Conservation (phyloP, 2,329 filamentous ascomycete species). For the Samsoniella hepiali region DNA sequence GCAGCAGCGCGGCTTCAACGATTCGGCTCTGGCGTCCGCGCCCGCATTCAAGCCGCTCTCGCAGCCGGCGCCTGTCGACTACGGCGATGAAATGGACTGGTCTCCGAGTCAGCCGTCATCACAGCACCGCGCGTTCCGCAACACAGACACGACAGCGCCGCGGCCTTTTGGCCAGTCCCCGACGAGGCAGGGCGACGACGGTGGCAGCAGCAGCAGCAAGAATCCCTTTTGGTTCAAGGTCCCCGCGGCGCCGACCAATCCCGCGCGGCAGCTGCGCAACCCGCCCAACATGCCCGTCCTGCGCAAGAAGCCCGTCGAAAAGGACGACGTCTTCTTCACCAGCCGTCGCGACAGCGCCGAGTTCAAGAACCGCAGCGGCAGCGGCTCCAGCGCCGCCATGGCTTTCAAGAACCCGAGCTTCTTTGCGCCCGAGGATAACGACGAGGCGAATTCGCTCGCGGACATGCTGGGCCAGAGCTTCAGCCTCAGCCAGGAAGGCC, state of each 20-base stretch:
- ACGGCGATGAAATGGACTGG: constrained; percentile 70
- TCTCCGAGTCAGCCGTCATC: constrained; percentile 52
- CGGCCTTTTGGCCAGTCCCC: constrained; percentile 46
- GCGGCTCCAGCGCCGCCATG: constrained; percentile 25
- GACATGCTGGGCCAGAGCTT: constrained; percentile 46
- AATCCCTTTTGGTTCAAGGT: constrained; percentile 68
- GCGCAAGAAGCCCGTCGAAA: constrained; percentile 42
- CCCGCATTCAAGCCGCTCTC: constrained; percentile 20
- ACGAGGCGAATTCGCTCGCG: constrained; percentile 43
- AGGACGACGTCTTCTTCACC: constrained; percentile 50
- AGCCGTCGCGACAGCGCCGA: constrained; percentile 23
- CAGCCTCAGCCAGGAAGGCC: constrained; percentile 29
- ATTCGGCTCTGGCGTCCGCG: neutral
- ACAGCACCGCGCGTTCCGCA: constrained; percentile 53
- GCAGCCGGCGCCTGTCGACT: constrained; percentile 28
- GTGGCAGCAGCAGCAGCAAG: constrained; percentile 33
- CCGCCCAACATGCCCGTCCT: constrained; percentile 56
- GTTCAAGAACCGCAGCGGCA: constrained; percentile 6
- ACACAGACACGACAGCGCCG: constrained; percentile 33
- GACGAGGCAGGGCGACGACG: constrained; percentile 28
- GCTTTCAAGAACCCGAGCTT: constrained; percentile 60
- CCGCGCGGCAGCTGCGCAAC: constrained; percentile 60
- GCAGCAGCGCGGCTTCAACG: constrained; percentile 14
- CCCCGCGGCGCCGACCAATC: constrained; percentile 65
- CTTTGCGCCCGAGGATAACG: constrained; percentile 48